Evolutionary conservation across 306 rosid genomes (phyloP), one percentile per base, ranked within the genome.

Genomic region (Potentilla sterilis): DNA sequence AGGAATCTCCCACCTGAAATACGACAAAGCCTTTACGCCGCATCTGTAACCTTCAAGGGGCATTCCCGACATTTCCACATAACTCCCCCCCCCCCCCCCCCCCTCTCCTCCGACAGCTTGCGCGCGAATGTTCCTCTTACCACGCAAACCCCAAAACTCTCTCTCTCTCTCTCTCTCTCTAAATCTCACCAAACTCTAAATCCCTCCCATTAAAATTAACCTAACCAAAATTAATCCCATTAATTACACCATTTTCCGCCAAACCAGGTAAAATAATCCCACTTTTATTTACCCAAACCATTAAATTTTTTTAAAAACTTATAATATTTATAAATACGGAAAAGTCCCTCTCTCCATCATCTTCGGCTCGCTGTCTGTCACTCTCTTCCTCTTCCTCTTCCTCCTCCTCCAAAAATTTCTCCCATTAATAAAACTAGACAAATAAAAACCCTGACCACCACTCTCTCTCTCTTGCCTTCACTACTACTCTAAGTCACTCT

Each of bases 81-180:
- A 28, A 28, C 28, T 1, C 28, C 28, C 1, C 28, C 28, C 86
- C 0, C 7, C 85, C 49, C 28, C 28, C 1, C 28, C 28, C 86
- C 0, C 7, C 85, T n/a, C n/a, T n/a, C 49, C 87, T 54, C 86
- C 82, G 83, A 87, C 92, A 86, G 49, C 87, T 87, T 82, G 82
- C 91, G 97, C 97, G 92, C 96, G 86, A 91, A 88, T 79, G 87
- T 75, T 46, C 75, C 88, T 78, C 61, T 58, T 72, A 24, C 64
- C 62, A n/a, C 46, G 38, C n/a, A 41, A 74, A 78, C 82, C 55
- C 52, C 32, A 70, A 71, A 70, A 52, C 14, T 28, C 79, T 24
- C 38, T 28, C 1, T 10, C 6, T 44, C 7, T 54, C 2, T 21
- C 7, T 58, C 15, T 58, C 24, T 19, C 24, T 2, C 1, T 4